A percentile compares a stretch with the other conserved stretches of the same genome.
Evolutionary conservation across 148 eudicot genomes (phyloP).

Genomic region (Cornus kousa): DNA sequence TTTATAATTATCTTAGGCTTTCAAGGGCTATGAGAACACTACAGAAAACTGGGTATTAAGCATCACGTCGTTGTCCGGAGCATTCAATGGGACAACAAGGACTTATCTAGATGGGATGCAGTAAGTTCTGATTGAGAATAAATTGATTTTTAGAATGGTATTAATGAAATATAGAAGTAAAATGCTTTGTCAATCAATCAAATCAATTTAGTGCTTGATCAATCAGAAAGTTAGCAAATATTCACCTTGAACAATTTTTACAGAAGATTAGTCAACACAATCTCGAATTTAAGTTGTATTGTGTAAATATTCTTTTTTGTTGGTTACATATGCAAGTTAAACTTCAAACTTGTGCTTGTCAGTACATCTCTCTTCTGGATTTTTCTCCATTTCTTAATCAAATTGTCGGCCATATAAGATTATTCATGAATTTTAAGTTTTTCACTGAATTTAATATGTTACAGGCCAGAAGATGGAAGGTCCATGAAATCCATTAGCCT

Average conservation of each 20-base stretch:
- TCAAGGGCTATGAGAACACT: conserved; percentile 66
- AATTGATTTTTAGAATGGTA: background rate
- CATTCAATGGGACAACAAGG: conserved; percentile 90
- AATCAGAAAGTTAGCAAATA: background rate
- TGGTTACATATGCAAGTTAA: background rate
- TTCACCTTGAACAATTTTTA: background rate
- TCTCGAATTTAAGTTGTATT: background rate
- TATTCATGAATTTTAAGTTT: background rate
- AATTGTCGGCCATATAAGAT: background rate
- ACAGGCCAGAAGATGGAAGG: conserved; percentile 78
- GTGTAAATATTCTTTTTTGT: background rate
- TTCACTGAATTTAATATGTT: conserved; percentile 4
- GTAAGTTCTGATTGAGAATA: conserved; percentile 42
- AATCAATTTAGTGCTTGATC: background rate
- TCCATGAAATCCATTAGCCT: conserved; percentile 66
- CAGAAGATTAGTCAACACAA: background rate
- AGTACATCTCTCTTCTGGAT: background rate
- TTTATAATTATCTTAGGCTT: conserved; percentile 47
- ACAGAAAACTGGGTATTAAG: conserved; percentile 83
- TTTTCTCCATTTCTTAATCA: background rate
- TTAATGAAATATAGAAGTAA: background rate
- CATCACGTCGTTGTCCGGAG: conserved; percentile 90
- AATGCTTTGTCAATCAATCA: background rate
- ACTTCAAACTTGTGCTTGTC: background rate
- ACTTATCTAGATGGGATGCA: conserved; percentile 92